A percentile compares a stretch with the other conserved stretches of the same genome.
Evolutionary conservation across 164 flowering plant genomes (phyloP).

Genomic region (Tetrastigma voinierianum): DNA sequence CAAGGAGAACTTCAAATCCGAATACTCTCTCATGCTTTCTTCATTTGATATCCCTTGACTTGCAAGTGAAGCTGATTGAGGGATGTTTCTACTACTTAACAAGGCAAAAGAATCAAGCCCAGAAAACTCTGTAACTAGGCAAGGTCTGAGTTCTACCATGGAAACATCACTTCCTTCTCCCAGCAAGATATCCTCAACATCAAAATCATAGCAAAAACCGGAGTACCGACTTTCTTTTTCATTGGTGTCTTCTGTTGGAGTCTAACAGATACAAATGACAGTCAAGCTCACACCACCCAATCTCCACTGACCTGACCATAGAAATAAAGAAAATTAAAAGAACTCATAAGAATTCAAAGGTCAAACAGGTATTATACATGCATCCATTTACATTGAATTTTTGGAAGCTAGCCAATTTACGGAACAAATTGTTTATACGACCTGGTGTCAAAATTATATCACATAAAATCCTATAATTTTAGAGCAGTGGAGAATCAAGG

Average conservation of each 20-base stretch:
- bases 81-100: conserved; percentile 9
- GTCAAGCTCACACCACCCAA: conserved; percentile 55
- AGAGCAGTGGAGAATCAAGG: neutral
- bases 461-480: neutral
- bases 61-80: conserved; percentile 17
- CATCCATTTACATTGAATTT: neutral
- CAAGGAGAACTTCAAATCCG: conserved; percentile 68
- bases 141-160: conserved; percentile 79
- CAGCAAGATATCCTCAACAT: conserved; percentile 52
- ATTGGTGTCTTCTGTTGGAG: conserved; percentile 19
- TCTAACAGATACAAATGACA: conserved; percentile 19
- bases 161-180: conserved; percentile 64
- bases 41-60: conserved; percentile 35
- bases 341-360: neutral
- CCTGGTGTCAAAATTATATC: neutral
- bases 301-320: conserved; percentile 85
- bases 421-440: neutral
- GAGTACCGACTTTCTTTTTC: no score
- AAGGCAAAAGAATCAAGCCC: conserved; percentile 28
- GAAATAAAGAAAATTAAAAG: conserved; percentile 1
- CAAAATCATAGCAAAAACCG: conserved; percentile 52
- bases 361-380: neutral
- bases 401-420: no score
- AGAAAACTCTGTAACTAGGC: conserved; percentile 31
- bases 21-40: conserved; percentile 82